Evolutionary conservation across 2,329 filamentous ascomycete genomes (phyloP).

Genomic region (Calonectria pseudoturangicola): DNA sequence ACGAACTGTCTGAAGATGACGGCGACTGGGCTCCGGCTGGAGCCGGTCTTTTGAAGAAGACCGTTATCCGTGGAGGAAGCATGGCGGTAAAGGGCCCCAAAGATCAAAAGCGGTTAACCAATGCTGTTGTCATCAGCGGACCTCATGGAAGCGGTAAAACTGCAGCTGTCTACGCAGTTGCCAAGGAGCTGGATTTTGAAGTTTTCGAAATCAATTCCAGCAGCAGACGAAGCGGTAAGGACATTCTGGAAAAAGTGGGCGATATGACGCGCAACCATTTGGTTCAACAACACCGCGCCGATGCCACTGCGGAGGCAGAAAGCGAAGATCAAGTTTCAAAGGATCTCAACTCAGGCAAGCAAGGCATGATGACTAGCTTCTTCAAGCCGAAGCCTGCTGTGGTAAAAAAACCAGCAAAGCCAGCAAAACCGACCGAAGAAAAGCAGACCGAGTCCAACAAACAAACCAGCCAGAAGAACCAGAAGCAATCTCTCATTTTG

Average conservation of each 20-base stretch:
- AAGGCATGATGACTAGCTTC: constrained; percentile 87
- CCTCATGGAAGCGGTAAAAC: constrained; percentile 95
- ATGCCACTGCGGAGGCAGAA: constrained; percentile 53
- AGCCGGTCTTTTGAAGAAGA: constrained; percentile 67
- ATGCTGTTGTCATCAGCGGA: constrained; percentile 91
- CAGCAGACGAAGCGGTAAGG: constrained; percentile 88
- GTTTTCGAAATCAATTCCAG: constrained; percentile 96
- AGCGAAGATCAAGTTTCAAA: constrained; percentile 60
- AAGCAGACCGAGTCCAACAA: constrained; percentile 56
- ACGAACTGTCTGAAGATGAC: constrained; percentile 79
- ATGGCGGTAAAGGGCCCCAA: constrained; percentile 61
- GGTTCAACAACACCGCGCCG: constrained; percentile 73
- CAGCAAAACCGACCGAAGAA: constrained; percentile 55
- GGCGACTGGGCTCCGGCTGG: constrained; percentile 65
- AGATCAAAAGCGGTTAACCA: constrained; percentile 73
- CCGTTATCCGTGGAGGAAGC: constrained; percentile 70
- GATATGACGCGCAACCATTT: constrained; percentile 98
- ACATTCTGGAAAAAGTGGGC: constrained; percentile 92
- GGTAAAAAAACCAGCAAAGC: constrained; percentile 45
- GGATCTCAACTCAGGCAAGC: constrained; percentile 80
- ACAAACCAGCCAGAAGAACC: constrained; percentile 66
- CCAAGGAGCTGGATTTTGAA: constrained; percentile 93
- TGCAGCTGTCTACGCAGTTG: constrained; percentile 91
- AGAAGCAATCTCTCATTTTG: constrained; percentile 96
- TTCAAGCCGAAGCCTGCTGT: constrained; percentile 76